A percentile compares a stretch with the other conserved stretches of the same genome.
Conservation (phyloP, 176 grass and related monocot genomes). For the Paspalum notatum region DNA sequence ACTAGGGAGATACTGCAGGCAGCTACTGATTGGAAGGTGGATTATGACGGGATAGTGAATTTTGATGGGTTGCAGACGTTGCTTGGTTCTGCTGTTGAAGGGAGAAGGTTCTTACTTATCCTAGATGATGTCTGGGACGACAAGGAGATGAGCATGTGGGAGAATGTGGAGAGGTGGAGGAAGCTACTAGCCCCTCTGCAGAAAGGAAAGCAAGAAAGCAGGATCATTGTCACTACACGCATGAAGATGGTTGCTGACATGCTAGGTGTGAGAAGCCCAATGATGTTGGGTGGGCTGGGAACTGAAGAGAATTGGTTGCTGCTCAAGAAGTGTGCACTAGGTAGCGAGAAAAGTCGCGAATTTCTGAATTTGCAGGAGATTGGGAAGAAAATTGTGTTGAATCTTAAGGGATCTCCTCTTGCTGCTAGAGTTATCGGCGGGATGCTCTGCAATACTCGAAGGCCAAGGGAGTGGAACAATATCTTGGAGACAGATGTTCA, state of each 20-base stretch:
- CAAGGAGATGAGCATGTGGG: neutral
- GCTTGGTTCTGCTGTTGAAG: conserved; percentile 16
- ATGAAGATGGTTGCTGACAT: conserved; percentile 52
- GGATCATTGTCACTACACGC: conserved; percentile 48
- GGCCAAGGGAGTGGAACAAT: conserved; percentile 31
- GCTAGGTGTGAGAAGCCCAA: conserved; percentile 27
- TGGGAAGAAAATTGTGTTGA: conserved; percentile 48
- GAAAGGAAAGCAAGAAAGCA: conserved; percentile 39
- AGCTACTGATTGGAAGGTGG: conserved; percentile 11
- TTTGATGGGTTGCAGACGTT: conserved; percentile 30
- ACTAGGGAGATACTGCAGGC: conserved; percentile 46
- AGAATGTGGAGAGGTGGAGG: conserved; percentile 23
- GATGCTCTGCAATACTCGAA: conserved; percentile 26
- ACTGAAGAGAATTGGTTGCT: conserved; percentile 41
- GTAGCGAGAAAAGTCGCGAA: conserved; percentile 20
- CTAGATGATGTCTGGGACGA: conserved; percentile 64
- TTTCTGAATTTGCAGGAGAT: conserved; percentile 29
- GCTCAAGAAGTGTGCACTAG: conserved; percentile 46
- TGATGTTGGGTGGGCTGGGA: conserved; percentile 46
- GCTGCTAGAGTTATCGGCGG: conserved; percentile 42
- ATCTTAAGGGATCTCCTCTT: conserved; percentile 48
- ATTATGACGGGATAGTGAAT: conserved; percentile 2
- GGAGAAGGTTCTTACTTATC: conserved; percentile 56
- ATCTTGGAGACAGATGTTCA: conserved; percentile 39
- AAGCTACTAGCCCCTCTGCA: conserved; percentile 40